Conservation (phyloP, 2,329 filamentous ascomycete species). For the Tolypocladium cylindrosporum region DNA sequence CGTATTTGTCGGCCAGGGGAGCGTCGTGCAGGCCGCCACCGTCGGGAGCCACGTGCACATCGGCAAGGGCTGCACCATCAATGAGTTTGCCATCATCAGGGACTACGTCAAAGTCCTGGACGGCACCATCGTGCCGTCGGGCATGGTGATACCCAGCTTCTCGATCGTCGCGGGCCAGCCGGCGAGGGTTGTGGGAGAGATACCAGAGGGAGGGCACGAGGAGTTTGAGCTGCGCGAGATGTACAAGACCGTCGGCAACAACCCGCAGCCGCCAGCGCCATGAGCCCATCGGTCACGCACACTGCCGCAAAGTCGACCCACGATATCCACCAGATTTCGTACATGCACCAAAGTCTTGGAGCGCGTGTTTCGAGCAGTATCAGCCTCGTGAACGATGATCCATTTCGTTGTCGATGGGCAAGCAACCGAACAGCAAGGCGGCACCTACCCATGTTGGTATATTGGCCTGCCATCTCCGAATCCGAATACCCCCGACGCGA, state of each 20-base stretch:
- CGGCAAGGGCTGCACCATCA: slow-evolving; percentile 65
- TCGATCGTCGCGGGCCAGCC: slow-evolving; percentile 81
- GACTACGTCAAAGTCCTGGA: slow-evolving; percentile 87
- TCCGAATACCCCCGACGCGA: too few species aligned
- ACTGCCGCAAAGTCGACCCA: neutral
- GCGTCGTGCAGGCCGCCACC: slow-evolving; percentile 71
- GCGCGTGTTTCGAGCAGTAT: neutral
- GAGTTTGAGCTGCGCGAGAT: slow-evolving; percentile 54
- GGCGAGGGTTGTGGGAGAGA: slow-evolving; percentile 70
- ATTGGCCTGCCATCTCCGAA: too few species aligned
- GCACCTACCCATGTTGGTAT: too few species aligned
- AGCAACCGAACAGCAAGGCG: neutral
- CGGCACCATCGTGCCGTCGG: slow-evolving; percentile 69
- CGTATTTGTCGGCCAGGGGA: slow-evolving; percentile 72
- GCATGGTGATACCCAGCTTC: slow-evolving; percentile 89
- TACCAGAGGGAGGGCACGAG: slow-evolving; percentile 60
- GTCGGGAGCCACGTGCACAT: slow-evolving; percentile 83
- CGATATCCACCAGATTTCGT: neutral
- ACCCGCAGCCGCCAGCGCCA: slow-evolving; percentile 24
- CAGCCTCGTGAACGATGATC: neutral
- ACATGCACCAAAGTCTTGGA: neutral
- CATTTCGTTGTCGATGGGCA: neutral
- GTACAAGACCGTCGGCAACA: slow-evolving; percentile 55
- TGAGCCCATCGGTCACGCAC: slow-evolving; percentile 8
- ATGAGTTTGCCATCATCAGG: slow-evolving; percentile 84